Conservation (phyloP, 2,329 filamentous ascomycete genomes). For the Alternaria ventricosa region DNA sequence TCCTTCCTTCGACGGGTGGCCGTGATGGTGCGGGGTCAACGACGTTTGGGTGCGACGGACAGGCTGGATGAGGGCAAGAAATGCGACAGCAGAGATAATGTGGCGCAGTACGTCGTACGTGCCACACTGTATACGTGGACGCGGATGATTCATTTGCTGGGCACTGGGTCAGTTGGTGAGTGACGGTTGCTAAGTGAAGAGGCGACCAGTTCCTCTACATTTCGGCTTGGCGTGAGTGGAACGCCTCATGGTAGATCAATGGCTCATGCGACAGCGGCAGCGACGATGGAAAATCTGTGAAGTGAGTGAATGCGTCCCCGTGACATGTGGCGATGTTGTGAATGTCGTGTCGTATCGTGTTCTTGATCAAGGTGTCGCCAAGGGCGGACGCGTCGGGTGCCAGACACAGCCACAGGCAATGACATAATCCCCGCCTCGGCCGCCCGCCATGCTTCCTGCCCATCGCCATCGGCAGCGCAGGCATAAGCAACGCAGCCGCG, state of each 20-base stretch:
- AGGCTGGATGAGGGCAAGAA: not conserved
- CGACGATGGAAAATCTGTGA: not conserved
- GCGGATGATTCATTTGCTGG: not conserved
- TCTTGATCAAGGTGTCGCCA: not conserved
- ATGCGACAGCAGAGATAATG: not conserved
- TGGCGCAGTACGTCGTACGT: not conserved
- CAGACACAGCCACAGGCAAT: constrained; percentile 1
- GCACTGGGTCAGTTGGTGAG: not conserved
- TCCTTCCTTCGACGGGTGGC: not conserved
- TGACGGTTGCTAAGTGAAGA: not conserved
- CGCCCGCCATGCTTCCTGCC: constrained; percentile 3
- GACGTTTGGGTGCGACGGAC: not conserved
- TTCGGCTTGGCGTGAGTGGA: not conserved
- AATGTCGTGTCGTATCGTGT: not conserved
- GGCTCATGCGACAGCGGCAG: not conserved
- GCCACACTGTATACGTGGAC: not conserved
- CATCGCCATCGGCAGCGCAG: not conserved
- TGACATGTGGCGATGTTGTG: not conserved
- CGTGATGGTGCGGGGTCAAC: not conserved
- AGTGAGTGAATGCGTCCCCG: too few species aligned
- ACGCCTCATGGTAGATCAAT: not conserved
- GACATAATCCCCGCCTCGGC: constrained; percentile 1
- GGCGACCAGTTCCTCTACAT: too few species aligned
- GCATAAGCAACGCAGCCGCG: constrained; percentile 2
- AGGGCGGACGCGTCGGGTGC: constrained; percentile 3